Conservation (phyloP, 352 stramenopile genomes). For the Phytophthora fragariae region DNA sequence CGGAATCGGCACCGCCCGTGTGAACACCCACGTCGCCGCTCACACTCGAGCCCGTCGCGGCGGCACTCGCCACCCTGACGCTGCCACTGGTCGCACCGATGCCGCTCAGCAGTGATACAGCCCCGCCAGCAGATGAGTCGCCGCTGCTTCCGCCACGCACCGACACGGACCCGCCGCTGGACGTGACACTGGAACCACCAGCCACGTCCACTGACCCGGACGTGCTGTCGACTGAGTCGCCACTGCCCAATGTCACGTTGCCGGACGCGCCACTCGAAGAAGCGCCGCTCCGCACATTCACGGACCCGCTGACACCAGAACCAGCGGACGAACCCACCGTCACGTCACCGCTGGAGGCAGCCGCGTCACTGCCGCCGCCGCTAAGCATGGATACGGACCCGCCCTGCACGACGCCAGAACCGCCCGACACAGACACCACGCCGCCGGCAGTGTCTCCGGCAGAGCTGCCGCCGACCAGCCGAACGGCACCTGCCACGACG, state of each 20-base stretch:
- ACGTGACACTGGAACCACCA: constrained; percentile 8
- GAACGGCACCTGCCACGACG: constrained; percentile 28
- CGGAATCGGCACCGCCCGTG: constrained; percentile 30
- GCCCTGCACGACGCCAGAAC: neutral
- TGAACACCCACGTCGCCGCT: constrained; percentile 26
- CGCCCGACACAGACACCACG: constrained; percentile 14
- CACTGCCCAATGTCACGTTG: constrained; percentile 24
- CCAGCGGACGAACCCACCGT: constrained; percentile 3
- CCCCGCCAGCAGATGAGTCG: constrained; percentile 15
- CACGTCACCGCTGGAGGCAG: constrained; percentile 11
- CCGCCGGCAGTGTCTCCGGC: constrained; percentile 23
- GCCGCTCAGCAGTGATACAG: constrained; percentile 24
- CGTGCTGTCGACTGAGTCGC: constrained; percentile 20
- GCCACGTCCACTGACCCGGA: constrained; percentile 21
- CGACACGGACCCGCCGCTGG: constrained; percentile 6
- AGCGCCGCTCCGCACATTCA: constrained; percentile 6
- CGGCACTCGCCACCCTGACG: constrained; percentile 29
- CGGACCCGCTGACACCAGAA: constrained; percentile 3
- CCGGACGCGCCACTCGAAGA: constrained; percentile 28
- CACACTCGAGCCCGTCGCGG: constrained; percentile 29
- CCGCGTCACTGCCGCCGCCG: constrained; percentile 10
- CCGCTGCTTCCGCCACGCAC: constrained; percentile 12
- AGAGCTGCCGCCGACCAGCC: constrained; percentile 21
- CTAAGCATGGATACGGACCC: constrained; percentile 14
- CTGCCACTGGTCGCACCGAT: constrained; percentile 18